Percentiles rank a stretch among this genome's conserved stretches.
These are phyloP conservation scores for Termitomyces sp. DNA, from an alignment of 768 basidiomycete genomes.

Conservation along the genomic window DNA sequence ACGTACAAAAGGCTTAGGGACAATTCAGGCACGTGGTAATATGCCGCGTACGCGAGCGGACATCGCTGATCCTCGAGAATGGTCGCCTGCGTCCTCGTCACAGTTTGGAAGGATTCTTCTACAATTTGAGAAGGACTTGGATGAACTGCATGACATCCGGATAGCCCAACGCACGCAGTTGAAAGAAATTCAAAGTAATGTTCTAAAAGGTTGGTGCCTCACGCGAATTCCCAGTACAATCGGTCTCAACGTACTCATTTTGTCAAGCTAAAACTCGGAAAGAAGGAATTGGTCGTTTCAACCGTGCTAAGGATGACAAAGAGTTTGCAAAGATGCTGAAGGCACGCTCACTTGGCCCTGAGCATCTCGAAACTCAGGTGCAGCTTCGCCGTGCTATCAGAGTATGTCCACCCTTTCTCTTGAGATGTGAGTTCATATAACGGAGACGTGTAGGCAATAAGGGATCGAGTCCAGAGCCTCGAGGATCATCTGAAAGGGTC, in stretches of 20 bases:
- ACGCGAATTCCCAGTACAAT: not conserved
- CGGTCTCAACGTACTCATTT: slow-evolving; percentile 21
- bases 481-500: slow-evolving; percentile 66
- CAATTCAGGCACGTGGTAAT: slow-evolving; percentile 29
- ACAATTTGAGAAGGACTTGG: slow-evolving; percentile 48
- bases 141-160: slow-evolving; percentile 31
- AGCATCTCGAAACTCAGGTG: slow-evolving; percentile 78
- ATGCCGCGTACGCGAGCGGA: slow-evolving; percentile 37
- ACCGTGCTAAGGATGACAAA: slow-evolving; percentile 70
- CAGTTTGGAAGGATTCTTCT: slow-evolving; percentile 45
- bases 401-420: slow-evolving; percentile 34
- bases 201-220: slow-evolving; percentile 52
- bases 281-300: slow-evolving; percentile 79
- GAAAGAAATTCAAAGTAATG: slow-evolving; percentile 53
- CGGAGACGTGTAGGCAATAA: slow-evolving; percentile 43
- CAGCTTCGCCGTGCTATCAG: slow-evolving; percentile 67
- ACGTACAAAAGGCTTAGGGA: slow-evolving; percentile 25
- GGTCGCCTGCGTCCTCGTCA: slow-evolving; percentile 45
- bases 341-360: slow-evolving; percentile 77
- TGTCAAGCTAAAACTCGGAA: slow-evolving; percentile 61
- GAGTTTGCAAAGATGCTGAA: slow-evolving; percentile 75
- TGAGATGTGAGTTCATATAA: not conserved
- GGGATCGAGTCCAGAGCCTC: slow-evolving; percentile 70
- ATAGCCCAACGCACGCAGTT: slow-evolving; percentile 26
- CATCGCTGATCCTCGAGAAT: slow-evolving; percentile 41